phyloP scores from a whole-genome alignment of 768 basidiomycete species.

The Crassisporium funariophilum region DNA sequence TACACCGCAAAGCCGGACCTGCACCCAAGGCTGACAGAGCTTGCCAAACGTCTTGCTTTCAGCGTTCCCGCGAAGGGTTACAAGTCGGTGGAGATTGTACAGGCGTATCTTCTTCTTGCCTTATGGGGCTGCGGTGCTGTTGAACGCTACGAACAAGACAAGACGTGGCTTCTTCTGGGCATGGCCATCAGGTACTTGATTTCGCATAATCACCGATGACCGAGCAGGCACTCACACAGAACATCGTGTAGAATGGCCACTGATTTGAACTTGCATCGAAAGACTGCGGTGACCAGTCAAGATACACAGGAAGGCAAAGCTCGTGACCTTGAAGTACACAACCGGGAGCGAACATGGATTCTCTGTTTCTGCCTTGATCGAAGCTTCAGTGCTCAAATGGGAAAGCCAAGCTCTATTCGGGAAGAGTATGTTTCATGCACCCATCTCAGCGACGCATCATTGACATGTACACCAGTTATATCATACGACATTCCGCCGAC shows the following conservation, averaged over 20 bases:
- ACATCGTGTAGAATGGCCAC: constrained; percentile 76
- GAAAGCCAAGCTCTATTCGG: constrained; percentile 89
- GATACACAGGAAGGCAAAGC: constrained; percentile 81
- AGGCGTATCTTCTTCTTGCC: constrained; percentile 88
- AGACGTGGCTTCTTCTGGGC: constrained; percentile 88
- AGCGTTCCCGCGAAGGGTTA: constrained; percentile 82
- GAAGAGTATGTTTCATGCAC: constrained; percentile 77
- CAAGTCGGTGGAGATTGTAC: constrained; percentile 94
- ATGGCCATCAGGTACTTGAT: constrained; percentile 71
- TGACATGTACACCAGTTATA: constrained; percentile 53
- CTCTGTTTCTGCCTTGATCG: constrained; percentile 85
- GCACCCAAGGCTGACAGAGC: constrained; percentile 74
- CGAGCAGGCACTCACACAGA: neutral
- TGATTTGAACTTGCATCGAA: constrained; percentile 93
- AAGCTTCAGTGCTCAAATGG: constrained; percentile 94
- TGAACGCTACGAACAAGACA: constrained; percentile 95
- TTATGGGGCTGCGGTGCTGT: constrained; percentile 94
- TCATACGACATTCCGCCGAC: constrained; percentile 78
- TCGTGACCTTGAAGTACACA: constrained; percentile 84
- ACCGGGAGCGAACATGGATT: constrained; percentile 94
- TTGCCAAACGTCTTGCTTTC: constrained; percentile 88
- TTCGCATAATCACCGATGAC: neutral
- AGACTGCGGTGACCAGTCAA: constrained; percentile 59
- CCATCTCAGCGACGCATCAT: neutral
- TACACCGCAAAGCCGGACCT: constrained; percentile 82